These are phyloP conservation scores for Eimeria necatrix DNA, from an alignment of 169 alveolate species.

Conservation along the genomic window DNA sequence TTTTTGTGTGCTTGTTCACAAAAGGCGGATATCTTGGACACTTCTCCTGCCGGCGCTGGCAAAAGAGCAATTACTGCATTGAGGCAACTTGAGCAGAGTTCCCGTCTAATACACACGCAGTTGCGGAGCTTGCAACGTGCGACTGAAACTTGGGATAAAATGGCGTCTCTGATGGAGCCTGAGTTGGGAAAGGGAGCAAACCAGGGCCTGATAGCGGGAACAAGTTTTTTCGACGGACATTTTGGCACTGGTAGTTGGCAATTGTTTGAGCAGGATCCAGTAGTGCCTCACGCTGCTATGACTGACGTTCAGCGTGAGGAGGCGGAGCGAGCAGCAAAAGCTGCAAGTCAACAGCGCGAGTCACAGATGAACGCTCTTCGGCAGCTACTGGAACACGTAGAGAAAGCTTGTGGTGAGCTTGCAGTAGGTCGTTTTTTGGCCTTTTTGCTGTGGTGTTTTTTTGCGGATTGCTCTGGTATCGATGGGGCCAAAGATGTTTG, in stretches of 20 bases:
- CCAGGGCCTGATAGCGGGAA: not conserved
- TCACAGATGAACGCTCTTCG: not conserved
- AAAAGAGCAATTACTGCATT: not conserved
- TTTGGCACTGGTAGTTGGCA: not conserved
- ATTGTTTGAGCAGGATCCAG: not conserved
- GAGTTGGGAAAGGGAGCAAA: not conserved
- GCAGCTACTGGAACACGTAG: not conserved
- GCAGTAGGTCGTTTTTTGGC: no score
- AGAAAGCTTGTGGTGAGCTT: conserved; percentile 44
- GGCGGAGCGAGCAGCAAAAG: not conserved
- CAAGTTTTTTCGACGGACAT: not conserved
- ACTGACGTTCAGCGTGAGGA: conserved; percentile 21
- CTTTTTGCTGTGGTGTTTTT: not conserved
- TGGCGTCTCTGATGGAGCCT: conserved; percentile 14
- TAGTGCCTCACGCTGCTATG: conserved; percentile 51
- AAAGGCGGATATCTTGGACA: not conserved
- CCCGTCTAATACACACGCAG: conserved; percentile 36
- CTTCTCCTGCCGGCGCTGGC: conserved; percentile 2
- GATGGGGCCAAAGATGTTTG: not conserved
- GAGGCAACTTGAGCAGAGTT: not conserved
- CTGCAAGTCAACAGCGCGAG: conserved; percentile 9
- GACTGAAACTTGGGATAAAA: conserved; percentile 3
- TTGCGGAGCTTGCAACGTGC: conserved; percentile 51
- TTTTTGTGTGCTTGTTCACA: not conserved
- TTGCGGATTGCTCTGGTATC: not conserved